Conservation (phyloP, 108 stramenopile species). For the Cyclotella distinguenda region DNA sequence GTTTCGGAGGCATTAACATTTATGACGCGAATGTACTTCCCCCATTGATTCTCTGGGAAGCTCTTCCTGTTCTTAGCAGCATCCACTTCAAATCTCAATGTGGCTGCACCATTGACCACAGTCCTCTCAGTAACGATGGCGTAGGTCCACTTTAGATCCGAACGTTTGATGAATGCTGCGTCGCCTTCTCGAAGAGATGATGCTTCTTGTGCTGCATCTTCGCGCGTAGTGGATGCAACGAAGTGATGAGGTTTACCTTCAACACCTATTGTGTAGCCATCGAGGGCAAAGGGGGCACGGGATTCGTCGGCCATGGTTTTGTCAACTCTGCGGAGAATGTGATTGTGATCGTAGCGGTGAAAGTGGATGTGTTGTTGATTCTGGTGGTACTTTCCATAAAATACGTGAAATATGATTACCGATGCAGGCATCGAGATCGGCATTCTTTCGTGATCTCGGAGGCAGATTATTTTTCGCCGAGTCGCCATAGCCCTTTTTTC, state of each 20-base stretch:
- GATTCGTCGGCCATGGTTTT: conserved; percentile 24
- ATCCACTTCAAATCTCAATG: conserved; percentile 41
- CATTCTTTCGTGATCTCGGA: neutral
- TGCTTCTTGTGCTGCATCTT: conserved; percentile 26
- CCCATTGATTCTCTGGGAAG: conserved; percentile 42
- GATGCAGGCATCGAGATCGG: neutral
- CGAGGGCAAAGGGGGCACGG: conserved; percentile 7
- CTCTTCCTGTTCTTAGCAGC: conserved; percentile 36
- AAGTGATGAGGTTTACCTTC: conserved; percentile 39
- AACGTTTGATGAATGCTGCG: conserved; percentile 46
- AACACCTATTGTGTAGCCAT: conserved; percentile 24
- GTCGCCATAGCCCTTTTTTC: no score
- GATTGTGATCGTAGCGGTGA: neutral
- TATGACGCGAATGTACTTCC: conserved; percentile 45
- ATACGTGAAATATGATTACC: neutral
- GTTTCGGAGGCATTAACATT: neutral
- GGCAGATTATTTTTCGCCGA: neutral
- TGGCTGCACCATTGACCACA: neutral
- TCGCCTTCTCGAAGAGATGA: conserved; percentile 18
- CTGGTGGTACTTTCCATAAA: neutral
- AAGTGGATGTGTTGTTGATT: no score
- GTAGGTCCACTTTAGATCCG: conserved; percentile 45
- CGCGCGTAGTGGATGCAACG: conserved; percentile 23
- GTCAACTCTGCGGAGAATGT: neutral
- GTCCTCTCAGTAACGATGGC: conserved; percentile 29